phyloP scores from a whole-genome alignment of 1,284 basidiomycete genomes.

The Rugosomyces carneus region DNA sequence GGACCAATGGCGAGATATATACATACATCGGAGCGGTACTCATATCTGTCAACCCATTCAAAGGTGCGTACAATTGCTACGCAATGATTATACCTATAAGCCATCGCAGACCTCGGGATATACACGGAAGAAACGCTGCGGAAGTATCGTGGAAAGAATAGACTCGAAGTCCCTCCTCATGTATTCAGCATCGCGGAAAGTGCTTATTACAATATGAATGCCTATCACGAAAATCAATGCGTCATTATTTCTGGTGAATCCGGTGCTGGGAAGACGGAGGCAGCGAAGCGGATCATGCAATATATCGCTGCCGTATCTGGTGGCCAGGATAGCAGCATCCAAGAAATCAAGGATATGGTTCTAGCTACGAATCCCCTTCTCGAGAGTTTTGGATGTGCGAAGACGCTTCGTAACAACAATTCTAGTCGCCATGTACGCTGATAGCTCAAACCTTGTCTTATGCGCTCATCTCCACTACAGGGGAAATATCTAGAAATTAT shows the following conservation, averaged over 20 bases:
- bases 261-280: constrained; percentile 95
- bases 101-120: constrained; percentile 81
- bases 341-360: constrained; percentile 99
- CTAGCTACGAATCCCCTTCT: constrained; percentile 96
- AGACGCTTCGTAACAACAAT: constrained; percentile 98
- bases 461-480: constrained; percentile 34
- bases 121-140: constrained; percentile 87
- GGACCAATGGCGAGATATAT: constrained; percentile 95
- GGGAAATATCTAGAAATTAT: constrained; percentile 99
- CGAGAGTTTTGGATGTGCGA: constrained; percentile 98
- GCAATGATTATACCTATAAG: constrained; percentile 5
- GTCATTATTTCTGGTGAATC: constrained; percentile 99
- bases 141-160: constrained; percentile 95
- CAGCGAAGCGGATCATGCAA: constrained; percentile 99
- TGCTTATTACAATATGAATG: constrained; percentile 99
- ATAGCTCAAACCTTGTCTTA: neutral
- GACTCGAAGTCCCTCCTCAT: constrained; percentile 96
- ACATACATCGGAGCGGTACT: constrained; percentile 98
- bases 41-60: constrained; percentile 98
- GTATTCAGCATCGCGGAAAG: constrained; percentile 97
- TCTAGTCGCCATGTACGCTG: constrained; percentile 89
- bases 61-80: constrained; percentile 47
- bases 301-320: constrained; percentile 98
- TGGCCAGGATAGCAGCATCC: constrained; percentile 79
- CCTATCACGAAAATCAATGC: constrained; percentile 99